These are phyloP conservation scores for Rubia occidens DNA, from an alignment of 305 asterid genomes.

Conservation along the genomic window DNA sequence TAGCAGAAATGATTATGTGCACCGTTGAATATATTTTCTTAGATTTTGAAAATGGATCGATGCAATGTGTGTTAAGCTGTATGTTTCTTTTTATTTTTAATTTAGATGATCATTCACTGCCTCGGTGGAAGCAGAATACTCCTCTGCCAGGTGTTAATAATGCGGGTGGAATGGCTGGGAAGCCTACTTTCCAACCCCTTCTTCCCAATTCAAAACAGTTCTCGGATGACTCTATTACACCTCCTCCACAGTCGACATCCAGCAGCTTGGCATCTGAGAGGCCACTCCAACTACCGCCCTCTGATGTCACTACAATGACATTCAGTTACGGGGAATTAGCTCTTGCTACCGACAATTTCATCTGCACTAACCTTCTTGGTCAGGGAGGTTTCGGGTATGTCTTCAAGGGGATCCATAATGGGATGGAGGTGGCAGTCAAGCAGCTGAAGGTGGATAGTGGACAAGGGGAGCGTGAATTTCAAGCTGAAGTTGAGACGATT, in stretches of 20 bases:
- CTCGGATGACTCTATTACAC: slow-evolving; percentile 33
- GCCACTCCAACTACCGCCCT: slow-evolving; percentile 19
- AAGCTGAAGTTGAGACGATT: slow-evolving; percentile 77
- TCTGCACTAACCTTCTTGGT: slow-evolving; percentile 53
- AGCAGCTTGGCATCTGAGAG: slow-evolving; percentile 36
- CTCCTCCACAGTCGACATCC: slow-evolving; percentile 29
- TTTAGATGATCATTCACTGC: slow-evolving; percentile 29
- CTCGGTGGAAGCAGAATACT: slow-evolving; percentile 30
- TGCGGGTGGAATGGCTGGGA: slow-evolving; percentile 22
- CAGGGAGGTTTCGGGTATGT: slow-evolving; percentile 90
- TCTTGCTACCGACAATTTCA: slow-evolving; percentile 48
- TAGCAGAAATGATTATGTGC: background rate
- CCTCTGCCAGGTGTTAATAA: slow-evolving; percentile 25
- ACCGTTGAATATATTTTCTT: slow-evolving; percentile 9
- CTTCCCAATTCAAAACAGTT: slow-evolving; percentile 30
- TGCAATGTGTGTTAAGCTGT: background rate
- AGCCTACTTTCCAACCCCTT: slow-evolving; percentile 23
- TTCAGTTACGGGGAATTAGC: slow-evolving; percentile 71
- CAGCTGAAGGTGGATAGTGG: slow-evolving; percentile 66
- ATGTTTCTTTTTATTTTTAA: background rate
- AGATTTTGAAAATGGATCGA: slow-evolving; percentile 15
- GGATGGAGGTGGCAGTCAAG: slow-evolving; percentile 67
- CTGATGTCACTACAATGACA: slow-evolving; percentile 33
- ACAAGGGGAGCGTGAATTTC: slow-evolving; percentile 87
- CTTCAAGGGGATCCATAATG: slow-evolving; percentile 61